Evolutionary conservation across 2,329 filamentous ascomycete species (phyloP).

Genomic region (Cadophora gregata): DNA sequence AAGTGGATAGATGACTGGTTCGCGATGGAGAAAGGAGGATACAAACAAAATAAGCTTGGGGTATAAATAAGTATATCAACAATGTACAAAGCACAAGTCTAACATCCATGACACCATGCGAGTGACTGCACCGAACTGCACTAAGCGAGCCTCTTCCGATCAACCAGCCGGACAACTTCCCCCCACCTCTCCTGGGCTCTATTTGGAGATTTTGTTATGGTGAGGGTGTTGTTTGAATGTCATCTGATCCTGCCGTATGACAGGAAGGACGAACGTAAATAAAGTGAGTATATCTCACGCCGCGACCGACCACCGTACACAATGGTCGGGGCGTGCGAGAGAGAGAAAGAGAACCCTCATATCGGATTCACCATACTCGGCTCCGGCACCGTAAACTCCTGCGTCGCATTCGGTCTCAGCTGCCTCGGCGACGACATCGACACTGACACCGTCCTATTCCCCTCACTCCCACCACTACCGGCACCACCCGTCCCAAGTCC

Average conservation of each 20-base stretch:
- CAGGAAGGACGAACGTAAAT: neutral
- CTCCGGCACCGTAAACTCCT: slow-evolving; percentile 23
- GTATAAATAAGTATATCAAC: slow-evolving; percentile 12
- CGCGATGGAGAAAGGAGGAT: no score
- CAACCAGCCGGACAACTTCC: neutral
- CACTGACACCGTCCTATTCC: slow-evolving; percentile 25
- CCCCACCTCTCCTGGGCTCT: neutral
- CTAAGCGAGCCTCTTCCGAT: no score
- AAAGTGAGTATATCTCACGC: neutral
- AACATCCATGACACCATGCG: no score
- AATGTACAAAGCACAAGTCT: slow-evolving; percentile 12
- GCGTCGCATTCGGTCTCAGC: neutral
- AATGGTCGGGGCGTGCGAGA: neutral
- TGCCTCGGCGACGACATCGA: slow-evolving; percentile 21
- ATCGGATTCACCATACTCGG: slow-evolving; percentile 43
- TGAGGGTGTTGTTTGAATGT: slow-evolving; percentile 2
- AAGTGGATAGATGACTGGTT: no score
- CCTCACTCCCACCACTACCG: slow-evolving; percentile 32
- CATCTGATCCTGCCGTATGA: neutral
- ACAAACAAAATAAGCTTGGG: no score
- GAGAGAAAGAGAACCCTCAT: slow-evolving; percentile 19
- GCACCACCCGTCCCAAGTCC: slow-evolving; percentile 48
- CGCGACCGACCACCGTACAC: neutral
- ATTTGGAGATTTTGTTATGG: neutral
- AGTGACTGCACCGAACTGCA: no score